These are phyloP conservation scores for Phaeolepiota aurea DNA, from an alignment of 768 basidiomycete genomes.

Conservation along the genomic window DNA sequence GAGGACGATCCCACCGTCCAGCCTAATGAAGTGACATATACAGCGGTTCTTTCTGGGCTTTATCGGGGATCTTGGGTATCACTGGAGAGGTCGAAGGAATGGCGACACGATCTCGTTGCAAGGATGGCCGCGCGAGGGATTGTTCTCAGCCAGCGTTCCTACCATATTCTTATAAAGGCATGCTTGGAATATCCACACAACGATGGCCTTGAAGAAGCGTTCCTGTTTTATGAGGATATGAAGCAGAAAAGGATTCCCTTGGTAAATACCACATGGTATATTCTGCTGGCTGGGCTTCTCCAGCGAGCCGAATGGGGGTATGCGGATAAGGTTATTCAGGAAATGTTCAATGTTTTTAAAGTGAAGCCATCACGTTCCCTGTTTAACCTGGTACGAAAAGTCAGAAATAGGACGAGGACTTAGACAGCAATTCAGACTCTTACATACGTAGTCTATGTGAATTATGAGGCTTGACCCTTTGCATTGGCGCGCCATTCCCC, in stretches of 20 bases:
- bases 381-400: constrained; percentile 37
- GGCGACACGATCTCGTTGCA: constrained; percentile 38
- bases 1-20: constrained; percentile 41
- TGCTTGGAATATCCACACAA: constrained; percentile 44
- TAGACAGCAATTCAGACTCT: constrained; percentile 5
- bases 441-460: constrained; percentile 4
- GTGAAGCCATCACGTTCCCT: constrained; percentile 38
- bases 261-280: constrained; percentile 66
- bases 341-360: constrained; percentile 40
- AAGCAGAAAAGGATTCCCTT: constrained; percentile 33
- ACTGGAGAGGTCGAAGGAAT: constrained; percentile 32
- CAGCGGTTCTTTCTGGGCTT: constrained; percentile 66
- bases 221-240: constrained; percentile 60
- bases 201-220: constrained; percentile 44
- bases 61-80: constrained; percentile 50
- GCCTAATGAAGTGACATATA: constrained; percentile 82
- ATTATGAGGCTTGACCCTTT: neutral
- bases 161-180: constrained; percentile 71
- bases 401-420: constrained; percentile 27
- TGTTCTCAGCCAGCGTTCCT: constrained; percentile 52
- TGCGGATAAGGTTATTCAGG: constrained; percentile 51
- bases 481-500: constrained; percentile 18
- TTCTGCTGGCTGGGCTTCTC: constrained; percentile 61
- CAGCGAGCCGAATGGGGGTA: constrained; percentile 48
- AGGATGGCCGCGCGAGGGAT: constrained; percentile 53